Percentiles rank a stretch among this genome's conserved stretches.
phyloP scores from a whole-genome alignment of 805 yeast genomes.

The Candida odintsovae region DNA sequence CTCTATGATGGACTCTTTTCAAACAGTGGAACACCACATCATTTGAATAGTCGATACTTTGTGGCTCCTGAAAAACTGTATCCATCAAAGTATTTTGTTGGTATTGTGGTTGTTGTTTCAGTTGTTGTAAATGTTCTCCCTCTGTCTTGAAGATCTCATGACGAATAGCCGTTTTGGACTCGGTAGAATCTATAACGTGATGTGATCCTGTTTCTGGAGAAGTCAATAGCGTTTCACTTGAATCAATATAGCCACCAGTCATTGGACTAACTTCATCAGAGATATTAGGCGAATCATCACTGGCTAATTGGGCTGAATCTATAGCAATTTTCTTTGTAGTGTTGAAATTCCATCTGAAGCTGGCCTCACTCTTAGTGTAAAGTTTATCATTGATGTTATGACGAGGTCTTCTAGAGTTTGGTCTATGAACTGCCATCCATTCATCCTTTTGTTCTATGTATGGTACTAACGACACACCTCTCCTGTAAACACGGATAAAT shows the following conservation, averaged over 20 bases:
- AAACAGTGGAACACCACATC: slow-evolving; percentile 41
- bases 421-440: slow-evolving; percentile 28
- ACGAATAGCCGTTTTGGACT: background rate
- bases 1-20: slow-evolving; percentile 44
- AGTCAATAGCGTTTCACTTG: slow-evolving; percentile 18
- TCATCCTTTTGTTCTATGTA: slow-evolving; percentile 36
- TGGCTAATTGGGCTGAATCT: slow-evolving; percentile 3
- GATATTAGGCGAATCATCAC: background rate
- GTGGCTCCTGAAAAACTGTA: background rate
- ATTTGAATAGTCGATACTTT: slow-evolving; percentile 30
- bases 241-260: slow-evolving; percentile 4
- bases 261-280: slow-evolving; percentile 12
- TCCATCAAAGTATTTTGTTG: slow-evolving; percentile 1
- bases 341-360: slow-evolving; percentile 21
- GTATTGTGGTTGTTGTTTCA: background rate
- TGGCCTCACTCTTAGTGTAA: slow-evolving; percentile 21
- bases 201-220: slow-evolving; percentile 12
- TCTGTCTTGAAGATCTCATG: background rate
- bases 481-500: slow-evolving; percentile 38
- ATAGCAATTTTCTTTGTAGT: background rate
- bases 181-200: background rate
- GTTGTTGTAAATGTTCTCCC: background rate
- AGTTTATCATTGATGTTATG: slow-evolving; percentile 27
- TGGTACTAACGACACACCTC: slow-evolving; percentile 25
- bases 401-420: slow-evolving; percentile 31